Evolutionary conservation across 179 eudicot species (phyloP).

Genomic region (Vitellaria paradoxa): DNA sequence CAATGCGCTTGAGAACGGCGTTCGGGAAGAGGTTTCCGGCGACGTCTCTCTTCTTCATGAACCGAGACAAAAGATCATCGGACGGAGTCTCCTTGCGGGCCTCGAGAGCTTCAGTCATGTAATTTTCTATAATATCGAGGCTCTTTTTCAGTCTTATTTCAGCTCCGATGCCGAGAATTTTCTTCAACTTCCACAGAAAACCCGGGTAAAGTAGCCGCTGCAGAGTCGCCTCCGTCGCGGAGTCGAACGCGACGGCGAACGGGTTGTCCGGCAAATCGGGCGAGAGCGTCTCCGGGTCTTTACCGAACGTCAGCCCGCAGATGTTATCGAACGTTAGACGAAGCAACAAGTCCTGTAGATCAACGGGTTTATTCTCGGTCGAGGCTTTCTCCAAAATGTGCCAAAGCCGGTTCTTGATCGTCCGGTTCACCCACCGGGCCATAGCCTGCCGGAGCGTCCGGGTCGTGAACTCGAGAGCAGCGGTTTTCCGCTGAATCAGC

Average conservation of each 20-base stretch:
- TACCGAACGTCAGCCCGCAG: conserved; percentile 81
- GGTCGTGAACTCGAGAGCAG: conserved; percentile 81
- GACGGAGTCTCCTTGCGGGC: conserved; percentile 58
- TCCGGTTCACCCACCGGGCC: conserved; percentile 84
- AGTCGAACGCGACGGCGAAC: conserved; percentile 61
- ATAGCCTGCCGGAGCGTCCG: conserved; percentile 77
- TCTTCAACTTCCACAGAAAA: conserved; percentile 56
- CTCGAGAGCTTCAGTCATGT: conserved; percentile 55
- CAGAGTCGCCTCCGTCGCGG: conserved; percentile 72
- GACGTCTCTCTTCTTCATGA: conserved; percentile 58
- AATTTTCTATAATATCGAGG: conserved; percentile 54
- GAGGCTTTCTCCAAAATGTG: conserved; percentile 52
- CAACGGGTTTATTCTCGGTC: conserved; percentile 34
- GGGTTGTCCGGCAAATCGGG: conserved; percentile 65
- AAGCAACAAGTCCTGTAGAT: conserved; percentile 57
- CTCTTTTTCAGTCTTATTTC: conserved; percentile 44
- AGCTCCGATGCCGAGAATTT: conserved; percentile 43
- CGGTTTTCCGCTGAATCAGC: conserved; percentile 82
- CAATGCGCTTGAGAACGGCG: conserved; percentile 61
- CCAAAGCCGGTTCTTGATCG: conserved; percentile 71
- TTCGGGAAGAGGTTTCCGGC: conserved; percentile 46
- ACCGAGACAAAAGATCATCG: conserved; percentile 67
- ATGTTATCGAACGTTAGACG: conserved; percentile 79
- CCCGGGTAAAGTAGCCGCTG: conserved; percentile 61
- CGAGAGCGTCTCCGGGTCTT: conserved; percentile 76